A percentile compares a stretch with the other conserved stretches of the same genome.
phyloP scores from a whole-genome alignment of 176 grass and related monocot genomes.

The Oryza australiensis region DNA sequence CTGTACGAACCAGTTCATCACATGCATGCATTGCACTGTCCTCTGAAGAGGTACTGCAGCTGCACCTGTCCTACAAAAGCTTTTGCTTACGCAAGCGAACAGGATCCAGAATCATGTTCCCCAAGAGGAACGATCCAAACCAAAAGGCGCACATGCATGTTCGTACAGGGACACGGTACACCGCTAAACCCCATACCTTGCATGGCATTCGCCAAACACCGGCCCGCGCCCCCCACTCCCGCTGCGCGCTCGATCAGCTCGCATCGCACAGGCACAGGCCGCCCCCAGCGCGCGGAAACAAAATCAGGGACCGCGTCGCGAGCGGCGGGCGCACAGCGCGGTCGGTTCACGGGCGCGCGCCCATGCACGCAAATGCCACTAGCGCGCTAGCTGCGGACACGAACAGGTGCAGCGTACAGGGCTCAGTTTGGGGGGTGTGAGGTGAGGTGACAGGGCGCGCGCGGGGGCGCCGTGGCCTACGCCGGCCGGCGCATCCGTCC shows the following conservation, averaged over 20 bases:
- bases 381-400: not conserved
- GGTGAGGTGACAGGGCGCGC: constrained; percentile 24
- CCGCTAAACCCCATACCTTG: not conserved
- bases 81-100: not conserved
- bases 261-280: not conserved
- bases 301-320: constrained; percentile 1
- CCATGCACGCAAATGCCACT: not conserved
- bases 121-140: not conserved
- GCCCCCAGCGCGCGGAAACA: not conserved
- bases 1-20: not conserved
- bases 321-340: not conserved
- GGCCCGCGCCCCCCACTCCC: not conserved
- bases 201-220: not conserved
- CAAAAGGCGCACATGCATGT: not conserved
- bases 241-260: not conserved
- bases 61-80: not conserved
- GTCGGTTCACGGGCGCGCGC: constrained; percentile 40
- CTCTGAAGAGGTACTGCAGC: not conserved
- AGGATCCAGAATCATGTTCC: not conserved
- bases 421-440: not conserved
- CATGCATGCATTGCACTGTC: not conserved
- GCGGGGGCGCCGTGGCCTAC: not conserved
- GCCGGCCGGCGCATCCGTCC: not conserved
- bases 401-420: not conserved
- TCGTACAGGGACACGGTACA: not conserved